phyloP scores from a whole-genome alignment of 805 yeast genomes.

The Cyberlindnera bimundalis region DNA sequence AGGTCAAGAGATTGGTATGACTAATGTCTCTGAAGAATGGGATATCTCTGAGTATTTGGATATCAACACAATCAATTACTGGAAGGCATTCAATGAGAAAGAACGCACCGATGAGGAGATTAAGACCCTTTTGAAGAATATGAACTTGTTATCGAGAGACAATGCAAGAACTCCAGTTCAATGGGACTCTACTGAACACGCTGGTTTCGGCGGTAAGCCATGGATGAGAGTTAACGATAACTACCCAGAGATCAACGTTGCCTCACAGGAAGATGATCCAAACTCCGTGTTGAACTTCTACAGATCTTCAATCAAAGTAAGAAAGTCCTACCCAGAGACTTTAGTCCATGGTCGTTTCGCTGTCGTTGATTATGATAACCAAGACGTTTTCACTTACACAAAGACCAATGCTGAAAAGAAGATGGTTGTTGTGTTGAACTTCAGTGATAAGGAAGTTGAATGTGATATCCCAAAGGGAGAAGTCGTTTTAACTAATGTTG shows the following conservation, averaged over 20 bases:
- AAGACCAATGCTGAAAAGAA: slow-evolving; percentile 35
- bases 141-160: slow-evolving; percentile 45
- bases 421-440: slow-evolving; percentile 42
- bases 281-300: slow-evolving; percentile 45
- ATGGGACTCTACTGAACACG: slow-evolving; percentile 43
- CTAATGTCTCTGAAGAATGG: slow-evolving; percentile 43
- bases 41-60: slow-evolving; percentile 48
- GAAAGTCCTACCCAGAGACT: slow-evolving; percentile 43
- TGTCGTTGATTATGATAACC: slow-evolving; percentile 41
- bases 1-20: slow-evolving; percentile 60
- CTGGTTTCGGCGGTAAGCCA: slow-evolving; percentile 48
- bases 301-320: slow-evolving; percentile 38
- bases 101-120: slow-evolving; percentile 27
- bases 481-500: slow-evolving; percentile 34
- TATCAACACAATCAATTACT: slow-evolving; percentile 43
- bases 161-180: slow-evolving; percentile 56
- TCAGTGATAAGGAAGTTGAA: slow-evolving; percentile 32
- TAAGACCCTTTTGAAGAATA: slow-evolving; percentile 31
- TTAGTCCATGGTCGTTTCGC: slow-evolving; percentile 45
- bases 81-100: slow-evolving; percentile 31
- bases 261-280: slow-evolving; percentile 42
- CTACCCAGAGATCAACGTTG: slow-evolving; percentile 47
- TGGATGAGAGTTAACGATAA: slow-evolving; percentile 53
- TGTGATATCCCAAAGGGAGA: slow-evolving; percentile 33
- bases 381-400: slow-evolving; percentile 38